Evolutionary conservation across 768 basidiomycete species (phyloP).

Genomic region (Hygrocybe punicea): DNA sequence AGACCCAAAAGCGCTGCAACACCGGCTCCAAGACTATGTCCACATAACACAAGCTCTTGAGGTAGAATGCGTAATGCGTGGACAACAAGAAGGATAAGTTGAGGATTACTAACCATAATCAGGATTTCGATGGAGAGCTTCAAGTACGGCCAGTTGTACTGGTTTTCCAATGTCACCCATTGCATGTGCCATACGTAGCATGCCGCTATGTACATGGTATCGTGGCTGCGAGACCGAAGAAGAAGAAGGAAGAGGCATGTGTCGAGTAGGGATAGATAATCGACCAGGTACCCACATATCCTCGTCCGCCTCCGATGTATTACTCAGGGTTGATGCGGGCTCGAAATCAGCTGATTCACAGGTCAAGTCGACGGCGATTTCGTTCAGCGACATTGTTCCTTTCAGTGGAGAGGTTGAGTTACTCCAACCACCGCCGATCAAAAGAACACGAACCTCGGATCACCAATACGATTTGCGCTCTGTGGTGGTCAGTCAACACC

Average conservation of each 20-base stretch:
- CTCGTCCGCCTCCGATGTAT: slow-evolving; percentile 34
- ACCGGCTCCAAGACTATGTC: slow-evolving; percentile 82
- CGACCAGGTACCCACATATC: slow-evolving; percentile 33
- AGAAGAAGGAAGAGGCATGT: slow-evolving; percentile 17
- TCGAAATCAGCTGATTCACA: slow-evolving; percentile 71
- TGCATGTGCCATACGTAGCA: slow-evolving; percentile 70
- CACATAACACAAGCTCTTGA: slow-evolving; percentile 69
- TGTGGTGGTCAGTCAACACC: slow-evolving; percentile 78
- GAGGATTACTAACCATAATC: slow-evolving; percentile 57
- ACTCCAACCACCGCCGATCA: neutral
- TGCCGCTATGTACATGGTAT: slow-evolving; percentile 77
- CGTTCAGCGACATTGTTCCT: slow-evolving; percentile 86
- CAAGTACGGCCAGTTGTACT: slow-evolving; percentile 69
- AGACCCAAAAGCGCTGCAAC: slow-evolving; percentile 73
- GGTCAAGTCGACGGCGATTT: slow-evolving; percentile 80
- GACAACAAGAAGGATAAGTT: neutral
- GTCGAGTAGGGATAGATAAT: slow-evolving; percentile 35
- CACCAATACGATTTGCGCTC: slow-evolving; percentile 72
- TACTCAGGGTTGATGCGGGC: slow-evolving; percentile 42
- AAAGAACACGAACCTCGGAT: slow-evolving; percentile 48
- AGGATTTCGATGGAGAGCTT: slow-evolving; percentile 64
- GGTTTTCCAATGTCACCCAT: slow-evolving; percentile 79
- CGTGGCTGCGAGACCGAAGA: slow-evolving; percentile 25
- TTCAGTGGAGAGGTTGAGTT: neutral
- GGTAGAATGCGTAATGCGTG: neutral